Conservation (phyloP, 306 rosid species). For the Sindora glabra region DNA sequence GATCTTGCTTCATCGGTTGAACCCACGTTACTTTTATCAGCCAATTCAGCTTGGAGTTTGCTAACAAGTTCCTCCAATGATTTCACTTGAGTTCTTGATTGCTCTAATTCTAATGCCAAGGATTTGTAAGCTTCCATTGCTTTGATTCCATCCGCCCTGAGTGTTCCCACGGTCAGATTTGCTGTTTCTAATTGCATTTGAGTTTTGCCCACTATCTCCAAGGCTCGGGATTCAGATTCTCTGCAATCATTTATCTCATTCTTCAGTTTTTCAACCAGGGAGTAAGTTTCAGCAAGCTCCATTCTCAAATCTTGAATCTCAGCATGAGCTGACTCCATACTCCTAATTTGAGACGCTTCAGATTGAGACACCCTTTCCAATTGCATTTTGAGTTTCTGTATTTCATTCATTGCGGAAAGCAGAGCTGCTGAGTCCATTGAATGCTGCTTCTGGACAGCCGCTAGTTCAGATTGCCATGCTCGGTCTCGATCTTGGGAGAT, state of each 20-base stretch:
- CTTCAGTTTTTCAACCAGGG: constrained; percentile 56
- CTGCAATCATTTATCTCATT: constrained; percentile 47
- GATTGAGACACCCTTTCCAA: constrained; percentile 57
- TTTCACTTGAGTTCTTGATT: constrained; percentile 51
- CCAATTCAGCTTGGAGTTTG: constrained; percentile 46
- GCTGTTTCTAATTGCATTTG: constrained; percentile 57
- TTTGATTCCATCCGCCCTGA: constrained; percentile 40
- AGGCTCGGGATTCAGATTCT: constrained; percentile 57
- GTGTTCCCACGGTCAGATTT: constrained; percentile 43
- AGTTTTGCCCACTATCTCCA: constrained; percentile 41
- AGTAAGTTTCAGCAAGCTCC: constrained; percentile 56
- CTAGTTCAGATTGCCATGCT: constrained; percentile 91
- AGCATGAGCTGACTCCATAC: constrained; percentile 48
- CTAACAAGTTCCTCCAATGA: constrained; percentile 61
- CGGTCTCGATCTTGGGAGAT: constrained; percentile 83
- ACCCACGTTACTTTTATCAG: constrained; percentile 9
- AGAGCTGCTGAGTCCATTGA: constrained; percentile 78
- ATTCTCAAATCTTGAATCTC: constrained; percentile 51
- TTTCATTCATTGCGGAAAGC: constrained; percentile 69
- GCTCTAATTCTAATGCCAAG: constrained; percentile 59
- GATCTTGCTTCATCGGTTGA: constrained; percentile 20
- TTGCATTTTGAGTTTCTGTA: constrained; percentile 75
- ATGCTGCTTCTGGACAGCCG: constrained; percentile 82
- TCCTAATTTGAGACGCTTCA: constrained; percentile 40
- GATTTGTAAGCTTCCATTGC: constrained; percentile 41